Evolutionary conservation across 1,139 yeast genomes (phyloP).

Genomic region (Saccharomyces hybrid): DNA sequence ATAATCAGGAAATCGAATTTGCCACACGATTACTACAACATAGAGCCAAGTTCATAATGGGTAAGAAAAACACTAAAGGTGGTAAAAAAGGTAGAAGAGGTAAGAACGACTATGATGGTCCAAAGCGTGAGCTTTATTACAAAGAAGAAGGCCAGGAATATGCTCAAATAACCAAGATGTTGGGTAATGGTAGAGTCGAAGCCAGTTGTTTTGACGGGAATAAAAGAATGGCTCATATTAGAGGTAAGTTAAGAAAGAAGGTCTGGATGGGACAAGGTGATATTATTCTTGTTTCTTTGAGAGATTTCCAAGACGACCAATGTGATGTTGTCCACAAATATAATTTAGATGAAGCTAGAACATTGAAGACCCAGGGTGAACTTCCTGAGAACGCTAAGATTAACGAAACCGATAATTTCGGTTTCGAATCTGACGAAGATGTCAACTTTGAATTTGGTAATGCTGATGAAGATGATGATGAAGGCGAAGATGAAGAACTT

Average conservation of each 20-base stretch:
- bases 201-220: constrained; percentile 91
- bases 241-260: constrained; percentile 98
- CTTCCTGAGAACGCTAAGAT: constrained; percentile 94
- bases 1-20: not conserved
- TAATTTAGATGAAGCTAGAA: constrained; percentile 96
- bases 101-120: constrained; percentile 85
- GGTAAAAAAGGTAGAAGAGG: constrained; percentile 92
- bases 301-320: constrained; percentile 97
- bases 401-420: constrained; percentile 95
- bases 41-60: constrained; percentile 19
- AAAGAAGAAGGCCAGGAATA: constrained; percentile 98
- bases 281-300: constrained; percentile 84
- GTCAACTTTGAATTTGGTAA: constrained; percentile 98
- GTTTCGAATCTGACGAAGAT: constrained; percentile 94
- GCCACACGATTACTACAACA: not conserved
- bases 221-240: constrained; percentile 92
- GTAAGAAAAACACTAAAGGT: constrained; percentile 36
- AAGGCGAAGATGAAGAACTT: constrained; percentile 62
- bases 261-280: constrained; percentile 99
- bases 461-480: constrained; percentile 75
- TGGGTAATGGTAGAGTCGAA: constrained; percentile 96
- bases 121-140: constrained; percentile 86
- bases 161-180: constrained; percentile 96
- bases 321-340: constrained; percentile 97
- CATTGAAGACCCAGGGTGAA: constrained; percentile 92